Evolutionary conservation across 768 basidiomycete genomes (phyloP).

Genomic region (Baorangia bicolor): DNA sequence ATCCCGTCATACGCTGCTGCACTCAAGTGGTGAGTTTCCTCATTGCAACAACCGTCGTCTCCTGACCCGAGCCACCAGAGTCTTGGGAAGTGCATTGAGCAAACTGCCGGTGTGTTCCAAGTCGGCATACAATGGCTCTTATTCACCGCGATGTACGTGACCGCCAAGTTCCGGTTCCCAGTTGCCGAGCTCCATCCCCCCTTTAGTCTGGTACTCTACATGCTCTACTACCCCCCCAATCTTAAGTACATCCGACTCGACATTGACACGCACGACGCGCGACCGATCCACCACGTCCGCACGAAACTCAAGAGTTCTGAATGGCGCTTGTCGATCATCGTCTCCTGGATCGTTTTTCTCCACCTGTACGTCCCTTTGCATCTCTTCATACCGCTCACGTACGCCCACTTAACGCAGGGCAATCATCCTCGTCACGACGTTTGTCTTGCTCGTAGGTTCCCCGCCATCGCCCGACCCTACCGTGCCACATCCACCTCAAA

Average conservation of each 20-base stretch:
- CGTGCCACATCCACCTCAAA: constrained; percentile 38
- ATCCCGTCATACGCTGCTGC: constrained; percentile 81
- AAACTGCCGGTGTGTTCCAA: constrained; percentile 80
- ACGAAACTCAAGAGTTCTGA: constrained; percentile 55
- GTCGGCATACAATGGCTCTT: constrained; percentile 80
- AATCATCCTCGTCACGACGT: constrained; percentile 57
- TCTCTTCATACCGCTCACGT: background rate
- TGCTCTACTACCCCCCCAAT: constrained; percentile 86
- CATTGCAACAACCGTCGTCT: background rate
- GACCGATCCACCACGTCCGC: constrained; percentile 43
- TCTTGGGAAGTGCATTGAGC: constrained; percentile 70
- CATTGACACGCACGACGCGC: constrained; percentile 41
- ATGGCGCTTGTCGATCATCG: constrained; percentile 76
- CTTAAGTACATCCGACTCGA: constrained; percentile 64
- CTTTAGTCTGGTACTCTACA: constrained; percentile 79
- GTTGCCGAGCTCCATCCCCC: background rate
- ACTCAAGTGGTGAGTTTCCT: constrained; percentile 51
- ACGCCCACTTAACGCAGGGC: background rate
- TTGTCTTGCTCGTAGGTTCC: constrained; percentile 55
- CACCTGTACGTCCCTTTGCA: constrained; percentile 63
- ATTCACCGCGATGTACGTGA: constrained; percentile 80
- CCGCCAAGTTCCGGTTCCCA: background rate
- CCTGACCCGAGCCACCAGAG: constrained; percentile 43
- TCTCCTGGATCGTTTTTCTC: constrained; percentile 66
- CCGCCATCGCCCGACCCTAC: constrained; percentile 36